These are phyloP conservation scores for Aspergillus alliaceus DNA, from an alignment of 2,329 filamentous ascomycete species.

Conservation along the genomic window DNA sequence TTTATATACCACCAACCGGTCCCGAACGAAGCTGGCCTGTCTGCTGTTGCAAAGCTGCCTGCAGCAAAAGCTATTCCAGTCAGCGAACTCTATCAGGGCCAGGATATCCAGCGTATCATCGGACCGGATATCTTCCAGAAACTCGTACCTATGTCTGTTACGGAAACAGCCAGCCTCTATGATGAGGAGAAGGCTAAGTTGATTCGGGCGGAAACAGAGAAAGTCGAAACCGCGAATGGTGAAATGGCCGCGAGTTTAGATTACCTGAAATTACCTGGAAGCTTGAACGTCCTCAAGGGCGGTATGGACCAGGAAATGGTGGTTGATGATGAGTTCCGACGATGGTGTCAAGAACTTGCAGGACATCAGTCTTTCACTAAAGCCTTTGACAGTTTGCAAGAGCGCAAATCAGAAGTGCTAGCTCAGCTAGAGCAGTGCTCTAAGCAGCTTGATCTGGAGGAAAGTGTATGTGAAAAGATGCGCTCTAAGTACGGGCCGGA, in stretches of 20 bases:
- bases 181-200: slow-evolving; percentile 98
- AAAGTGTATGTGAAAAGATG: slow-evolving; percentile 99
- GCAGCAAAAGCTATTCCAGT: slow-evolving; percentile 97
- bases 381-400: slow-evolving; percentile 76
- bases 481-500: slow-evolving; percentile 92
- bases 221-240: slow-evolving; percentile 86
- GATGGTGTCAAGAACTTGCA: slow-evolving; percentile 91
- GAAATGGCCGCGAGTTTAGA: slow-evolving; percentile 96
- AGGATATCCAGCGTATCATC: slow-evolving; percentile 95
- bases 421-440: slow-evolving; percentile 73
- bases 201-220: slow-evolving; percentile 87
- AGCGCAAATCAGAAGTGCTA: slow-evolving; percentile 74
- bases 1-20: slow-evolving; percentile 97
- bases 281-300: slow-evolving; percentile 87
- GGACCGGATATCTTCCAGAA: slow-evolving; percentile 96
- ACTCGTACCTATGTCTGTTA: slow-evolving; percentile 93
- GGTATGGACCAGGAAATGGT: slow-evolving; percentile 86
- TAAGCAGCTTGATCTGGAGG: slow-evolving; percentile 93
- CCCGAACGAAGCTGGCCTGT: slow-evolving; percentile 77
- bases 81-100: slow-evolving; percentile 92
- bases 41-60: slow-evolving; percentile 83
- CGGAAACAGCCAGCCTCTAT: slow-evolving; percentile 93
- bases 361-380: slow-evolving; percentile 76
- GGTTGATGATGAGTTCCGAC: slow-evolving; percentile 86
- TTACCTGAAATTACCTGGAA: slow-evolving; percentile 85